These are phyloP conservation scores for Agaricales sp. DNA, from an alignment of 1,284 basidiomycete genomes.

Conservation along the genomic window DNA sequence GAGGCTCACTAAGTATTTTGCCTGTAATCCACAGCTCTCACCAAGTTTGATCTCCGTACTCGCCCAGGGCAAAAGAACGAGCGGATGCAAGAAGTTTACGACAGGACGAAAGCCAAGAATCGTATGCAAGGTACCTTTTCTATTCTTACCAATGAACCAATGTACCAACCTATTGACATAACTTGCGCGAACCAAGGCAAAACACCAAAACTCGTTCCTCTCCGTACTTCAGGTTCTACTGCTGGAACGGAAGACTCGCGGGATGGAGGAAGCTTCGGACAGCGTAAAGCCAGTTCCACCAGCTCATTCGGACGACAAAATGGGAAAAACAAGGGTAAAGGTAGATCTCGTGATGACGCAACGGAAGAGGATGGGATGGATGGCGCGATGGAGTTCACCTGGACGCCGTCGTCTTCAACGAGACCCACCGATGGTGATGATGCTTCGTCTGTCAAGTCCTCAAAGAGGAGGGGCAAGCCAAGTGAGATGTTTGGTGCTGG, in stretches of 20 bases:
- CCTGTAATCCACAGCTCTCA: conserved; percentile 21
- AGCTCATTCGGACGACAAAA: too few species aligned
- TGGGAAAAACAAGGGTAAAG: conserved; percentile 6
- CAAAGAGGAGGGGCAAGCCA: conserved; percentile 42
- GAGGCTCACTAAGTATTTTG: conserved; percentile 6
- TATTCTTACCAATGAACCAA: too few species aligned
- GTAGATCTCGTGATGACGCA: conserved; percentile 5
- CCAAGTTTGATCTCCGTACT: conserved; percentile 30
- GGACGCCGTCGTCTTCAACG: conserved; percentile 35
- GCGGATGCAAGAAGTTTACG: conserved; percentile 33
- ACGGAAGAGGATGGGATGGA: conserved; percentile 21
- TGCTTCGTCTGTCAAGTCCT: conserved; percentile 20
- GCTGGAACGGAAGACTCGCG: conserved; percentile 17
- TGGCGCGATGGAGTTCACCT: conserved; percentile 58
- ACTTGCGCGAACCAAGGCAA: too few species aligned
- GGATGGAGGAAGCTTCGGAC: conserved; percentile 57
- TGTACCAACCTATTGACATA: too few species aligned
- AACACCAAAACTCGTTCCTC: conserved; percentile 45
- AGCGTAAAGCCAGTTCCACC: conserved; percentile 34
- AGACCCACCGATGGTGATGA: conserved; percentile 20
- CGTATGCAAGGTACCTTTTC: conserved; percentile 20
- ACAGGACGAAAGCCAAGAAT: conserved; percentile 29
- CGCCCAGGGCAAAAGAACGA: conserved; percentile 36
- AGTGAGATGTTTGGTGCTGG: conserved; percentile 78
- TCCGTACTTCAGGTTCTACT: conserved; percentile 35